Percentiles rank a stretch among this genome's conserved stretches.
These are phyloP conservation scores for Xylaria polymorpha DNA, from an alignment of 2,329 filamentous ascomycete species.

Conservation along the genomic window DNA sequence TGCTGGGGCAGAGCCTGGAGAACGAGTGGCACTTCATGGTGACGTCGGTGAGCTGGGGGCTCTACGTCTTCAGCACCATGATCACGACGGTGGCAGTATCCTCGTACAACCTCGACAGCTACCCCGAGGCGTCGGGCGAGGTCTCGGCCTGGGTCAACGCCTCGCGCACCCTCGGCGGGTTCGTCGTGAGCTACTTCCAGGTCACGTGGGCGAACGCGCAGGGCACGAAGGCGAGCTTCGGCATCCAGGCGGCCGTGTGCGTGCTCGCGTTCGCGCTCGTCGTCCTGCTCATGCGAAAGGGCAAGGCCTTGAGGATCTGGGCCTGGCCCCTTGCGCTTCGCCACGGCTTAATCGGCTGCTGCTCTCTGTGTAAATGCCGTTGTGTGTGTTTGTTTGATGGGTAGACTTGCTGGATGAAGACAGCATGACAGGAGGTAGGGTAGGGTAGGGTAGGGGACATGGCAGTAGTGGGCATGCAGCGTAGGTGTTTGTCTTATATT, in stretches of 20 bases:
- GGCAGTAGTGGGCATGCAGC: background rate
- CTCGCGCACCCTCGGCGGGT: constrained; percentile 61
- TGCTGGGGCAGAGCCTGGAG: constrained; percentile 65
- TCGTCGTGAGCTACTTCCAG: constrained; percentile 65
- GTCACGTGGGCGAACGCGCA: constrained; percentile 60
- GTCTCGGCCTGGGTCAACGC: constrained; percentile 65
- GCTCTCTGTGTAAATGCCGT: too few relatives aligned
- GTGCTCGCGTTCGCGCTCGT: constrained; percentile 52
- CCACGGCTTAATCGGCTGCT: constrained; percentile 36
- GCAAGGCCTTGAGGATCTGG: constrained; percentile 53
- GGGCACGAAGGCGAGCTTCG: constrained; percentile 59
- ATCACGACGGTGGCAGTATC: constrained; percentile 63
- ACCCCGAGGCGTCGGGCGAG: constrained; percentile 66
- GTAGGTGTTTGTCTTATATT: background rate
- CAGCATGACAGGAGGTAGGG: background rate
- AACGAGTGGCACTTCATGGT: constrained; percentile 64
- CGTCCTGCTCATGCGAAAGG: constrained; percentile 51
- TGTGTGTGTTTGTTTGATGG: background rate
- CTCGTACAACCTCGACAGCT: constrained; percentile 65
- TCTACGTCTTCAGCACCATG: constrained; percentile 68
- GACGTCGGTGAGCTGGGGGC: constrained; percentile 61
- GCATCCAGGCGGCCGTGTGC: constrained; percentile 59
- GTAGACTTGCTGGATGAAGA: background rate
- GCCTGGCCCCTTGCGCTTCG: constrained; percentile 52
- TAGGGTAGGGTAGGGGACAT: background rate